These are phyloP conservation scores for Quercus rubra DNA, from an alignment of 306 rosid species.

Conservation along the genomic window DNA sequence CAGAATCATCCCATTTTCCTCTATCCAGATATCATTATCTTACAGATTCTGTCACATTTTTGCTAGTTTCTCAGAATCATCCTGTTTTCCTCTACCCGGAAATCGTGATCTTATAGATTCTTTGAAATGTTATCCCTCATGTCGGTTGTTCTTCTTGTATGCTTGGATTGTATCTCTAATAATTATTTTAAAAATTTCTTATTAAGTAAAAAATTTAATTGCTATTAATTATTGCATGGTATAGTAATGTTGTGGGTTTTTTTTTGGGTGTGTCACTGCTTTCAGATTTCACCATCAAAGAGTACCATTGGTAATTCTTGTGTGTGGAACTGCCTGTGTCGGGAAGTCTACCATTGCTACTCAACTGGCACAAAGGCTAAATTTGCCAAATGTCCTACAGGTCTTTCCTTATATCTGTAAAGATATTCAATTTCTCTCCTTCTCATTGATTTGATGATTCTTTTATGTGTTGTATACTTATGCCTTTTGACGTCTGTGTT, in stretches of 20 bases:
- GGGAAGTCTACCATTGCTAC: slow-evolving; percentile 98
- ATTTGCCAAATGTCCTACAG: slow-evolving; percentile 96
- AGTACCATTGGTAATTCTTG: slow-evolving; percentile 93
- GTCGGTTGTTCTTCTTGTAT: neutral
- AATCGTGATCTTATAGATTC: neutral
- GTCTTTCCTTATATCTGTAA: slow-evolving; percentile 29
- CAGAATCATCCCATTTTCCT: neutral
- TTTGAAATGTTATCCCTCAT: neutral
- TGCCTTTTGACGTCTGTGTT: slow-evolving; percentile 25
- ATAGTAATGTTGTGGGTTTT: neutral
- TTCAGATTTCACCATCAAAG: slow-evolving; percentile 94
- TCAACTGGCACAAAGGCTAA: slow-evolving; percentile 93
- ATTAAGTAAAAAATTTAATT: neutral
- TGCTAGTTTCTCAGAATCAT: neutral
- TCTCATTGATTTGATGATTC: neutral
- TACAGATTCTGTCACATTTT: neutral
- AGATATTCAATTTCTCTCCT: neutral
- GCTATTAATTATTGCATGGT: neutral
- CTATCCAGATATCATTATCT: neutral
- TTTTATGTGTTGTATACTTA: slow-evolving; percentile 9
- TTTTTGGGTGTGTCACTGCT: slow-evolving; percentile 19
- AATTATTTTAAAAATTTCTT: neutral
- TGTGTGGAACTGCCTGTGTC: slow-evolving; percentile 96
- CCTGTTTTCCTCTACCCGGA: neutral
- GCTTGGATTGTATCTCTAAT: neutral